Percentiles rank a stretch among this genome's conserved stretches.
These are phyloP conservation scores for Aspergillus aculeatus DNA, from an alignment of 2,329 filamentous ascomycete genomes.

Conservation along the genomic window DNA sequence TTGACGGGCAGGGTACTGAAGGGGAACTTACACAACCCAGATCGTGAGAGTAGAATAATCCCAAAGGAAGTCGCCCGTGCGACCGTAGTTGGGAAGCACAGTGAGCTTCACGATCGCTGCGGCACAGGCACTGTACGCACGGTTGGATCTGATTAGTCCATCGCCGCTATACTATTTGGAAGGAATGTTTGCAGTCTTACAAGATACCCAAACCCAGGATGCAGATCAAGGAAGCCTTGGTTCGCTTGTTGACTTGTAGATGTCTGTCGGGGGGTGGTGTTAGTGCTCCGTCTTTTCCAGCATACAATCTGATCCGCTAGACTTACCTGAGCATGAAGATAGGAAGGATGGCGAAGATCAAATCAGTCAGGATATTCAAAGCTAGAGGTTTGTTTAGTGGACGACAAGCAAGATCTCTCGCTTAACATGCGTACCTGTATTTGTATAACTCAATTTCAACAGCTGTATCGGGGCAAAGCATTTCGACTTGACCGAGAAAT, in stretches of 20 bases:
- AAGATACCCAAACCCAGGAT: slow-evolving; percentile 48
- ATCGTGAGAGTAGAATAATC: slow-evolving; percentile 50
- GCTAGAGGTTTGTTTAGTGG: rapidly evolving
- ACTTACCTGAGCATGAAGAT: slow-evolving; percentile 40
- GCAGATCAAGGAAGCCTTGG: slow-evolving; percentile 38
- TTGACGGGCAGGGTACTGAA: too few species aligned
- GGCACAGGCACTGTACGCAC: slow-evolving; percentile 35
- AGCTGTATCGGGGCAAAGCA: slow-evolving; percentile 47
- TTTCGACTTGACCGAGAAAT: slow-evolving; percentile 36
- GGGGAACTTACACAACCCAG: slow-evolving; percentile 39
- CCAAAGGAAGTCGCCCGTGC: slow-evolving; percentile 46
- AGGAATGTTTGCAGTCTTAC: slow-evolving; percentile 16
- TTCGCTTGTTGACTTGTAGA: slow-evolving; percentile 40
- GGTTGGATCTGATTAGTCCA: background rate
- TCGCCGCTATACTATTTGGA: too few species aligned
- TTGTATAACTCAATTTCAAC: slow-evolving; percentile 46
- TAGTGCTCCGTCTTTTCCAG: background rate
- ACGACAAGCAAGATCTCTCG: too few species aligned
- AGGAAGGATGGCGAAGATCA: slow-evolving; percentile 42
- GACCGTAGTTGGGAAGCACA: slow-evolving; percentile 42
- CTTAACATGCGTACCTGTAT: slow-evolving; percentile 25
- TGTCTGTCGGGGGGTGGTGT: slow-evolving; percentile 14
- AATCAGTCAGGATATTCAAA: slow-evolving; percentile 43
- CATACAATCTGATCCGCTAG: background rate
- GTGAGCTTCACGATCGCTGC: slow-evolving; percentile 46